Evolutionary conservation across 192 early-diverging fungal genomes (phyloP), one percentile per base, ranked within the genome.

Genomic region (Entomortierella lignicola): DNA sequence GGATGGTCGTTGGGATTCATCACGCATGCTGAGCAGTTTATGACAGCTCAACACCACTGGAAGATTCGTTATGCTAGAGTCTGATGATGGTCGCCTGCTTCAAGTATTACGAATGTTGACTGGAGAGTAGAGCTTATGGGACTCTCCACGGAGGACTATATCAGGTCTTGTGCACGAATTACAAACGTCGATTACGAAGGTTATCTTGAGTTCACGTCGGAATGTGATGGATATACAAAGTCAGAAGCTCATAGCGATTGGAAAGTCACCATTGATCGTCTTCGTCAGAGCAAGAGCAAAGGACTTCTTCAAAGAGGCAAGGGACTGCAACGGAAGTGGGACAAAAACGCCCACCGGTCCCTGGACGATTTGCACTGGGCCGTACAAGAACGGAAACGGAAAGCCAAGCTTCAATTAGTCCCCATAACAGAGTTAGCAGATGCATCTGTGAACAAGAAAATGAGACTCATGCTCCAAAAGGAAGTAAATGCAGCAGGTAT

Each of bases 31-130:
- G 69, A 71, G 31, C 54, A 57, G 54, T 55, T 63, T 25, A 10
- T 55, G 56, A 2, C 53, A 47, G 18, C 60, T 71, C 69, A 63
- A 42, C 66, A 17, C 42, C 60, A 63, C 69, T 63, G 44, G 69
- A 62, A 60, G 60, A 63, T 21, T 71, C 54, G 53, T 23, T 63
- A 55, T 71, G 69, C 60, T 63, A 71, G 60, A 71, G 43, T 63
- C 54, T 54, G 56, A 48, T 56, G 15, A 60, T 71, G 69, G 52
- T 13, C 17, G 60, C 60, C 60, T 71, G 60, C 69, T 37, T 37
- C 34, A 37, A 37, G 34, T 37, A 10, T 7, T 42, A 64, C 26
- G 37, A 12, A 60, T 43, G 58, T 26, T 13, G 27, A 70, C 26
- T 70, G 58, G 53, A 70, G 50, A 70, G 58, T 41, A 25, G 68